phyloP scores from a whole-genome alignment of 164 flowering plant genomes.

The Amborella trichopoda region DNA sequence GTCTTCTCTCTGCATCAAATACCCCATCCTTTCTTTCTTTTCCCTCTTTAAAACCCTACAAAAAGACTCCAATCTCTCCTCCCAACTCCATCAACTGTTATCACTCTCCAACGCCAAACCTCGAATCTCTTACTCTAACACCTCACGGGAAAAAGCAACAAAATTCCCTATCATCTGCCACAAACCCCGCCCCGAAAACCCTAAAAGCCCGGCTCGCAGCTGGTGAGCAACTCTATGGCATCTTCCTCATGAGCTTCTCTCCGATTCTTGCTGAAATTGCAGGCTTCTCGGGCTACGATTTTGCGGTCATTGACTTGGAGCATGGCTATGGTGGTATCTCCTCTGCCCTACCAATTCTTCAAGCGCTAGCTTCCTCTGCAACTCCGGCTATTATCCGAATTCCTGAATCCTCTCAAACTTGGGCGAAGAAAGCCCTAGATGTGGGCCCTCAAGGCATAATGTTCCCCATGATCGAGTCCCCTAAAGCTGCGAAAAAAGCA shows the following conservation, averaged over 20 bases:
- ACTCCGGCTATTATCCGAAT: conserved; percentile 66
- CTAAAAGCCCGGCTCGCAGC: conserved; percentile 62
- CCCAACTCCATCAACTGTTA: conserved; percentile 8
- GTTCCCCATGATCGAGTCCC: conserved; percentile 83
- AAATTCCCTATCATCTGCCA: not conserved
- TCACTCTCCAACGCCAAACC: conserved; percentile 6
- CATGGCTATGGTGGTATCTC: conserved; percentile 79
- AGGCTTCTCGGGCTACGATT: conserved; percentile 82
- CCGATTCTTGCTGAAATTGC: conserved; percentile 84
- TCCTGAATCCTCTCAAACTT: conserved; percentile 51
- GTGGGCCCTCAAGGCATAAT: conserved; percentile 89
- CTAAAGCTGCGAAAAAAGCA: conserved; percentile 42
- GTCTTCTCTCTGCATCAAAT: too few species aligned
- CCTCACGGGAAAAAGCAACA: not conserved
- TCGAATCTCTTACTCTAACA: conserved; percentile 14
- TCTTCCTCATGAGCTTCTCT: conserved; percentile 78
- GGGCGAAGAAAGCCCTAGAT: conserved; percentile 93
- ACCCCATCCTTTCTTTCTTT: too few species aligned
- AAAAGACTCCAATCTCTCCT: conserved; percentile 2
- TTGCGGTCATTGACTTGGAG: conserved; percentile 84
- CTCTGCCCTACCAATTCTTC: conserved; percentile 62
- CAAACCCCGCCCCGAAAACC: conserved; percentile 9
- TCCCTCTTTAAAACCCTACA: too few species aligned
- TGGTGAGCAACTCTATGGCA: conserved; percentile 76
- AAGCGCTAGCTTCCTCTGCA: conserved; percentile 50